phyloP scores from a whole-genome alignment of 2,329 filamentous ascomycete species.

The Dactylellina parvicollis region DNA sequence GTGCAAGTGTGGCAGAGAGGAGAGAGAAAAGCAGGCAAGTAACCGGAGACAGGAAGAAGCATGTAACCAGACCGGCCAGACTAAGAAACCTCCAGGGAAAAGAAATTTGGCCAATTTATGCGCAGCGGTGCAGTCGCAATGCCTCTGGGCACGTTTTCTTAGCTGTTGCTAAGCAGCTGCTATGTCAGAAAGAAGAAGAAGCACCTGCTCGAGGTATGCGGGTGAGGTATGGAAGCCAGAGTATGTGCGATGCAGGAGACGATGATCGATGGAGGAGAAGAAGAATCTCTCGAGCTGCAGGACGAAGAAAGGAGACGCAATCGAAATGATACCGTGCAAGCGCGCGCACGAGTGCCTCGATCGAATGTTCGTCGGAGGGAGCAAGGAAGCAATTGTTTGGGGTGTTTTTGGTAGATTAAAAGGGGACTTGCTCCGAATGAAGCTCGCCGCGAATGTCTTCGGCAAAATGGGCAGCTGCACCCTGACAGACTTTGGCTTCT shows the following conservation, averaged over 20 bases:
- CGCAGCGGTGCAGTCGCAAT: background rate
- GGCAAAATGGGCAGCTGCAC: slow-evolving; percentile 50
- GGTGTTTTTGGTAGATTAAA: slow-evolving; percentile 26
- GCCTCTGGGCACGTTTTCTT: background rate
- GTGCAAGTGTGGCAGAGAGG: no score
- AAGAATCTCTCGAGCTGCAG: background rate
- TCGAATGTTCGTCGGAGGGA: background rate
- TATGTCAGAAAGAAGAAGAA: no score
- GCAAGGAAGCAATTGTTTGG: no score
- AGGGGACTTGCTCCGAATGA: background rate
- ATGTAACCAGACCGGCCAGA: background rate
- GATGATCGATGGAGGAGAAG: background rate
- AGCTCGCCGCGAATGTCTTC: no score
- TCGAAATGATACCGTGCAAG: background rate
- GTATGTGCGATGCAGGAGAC: background rate
- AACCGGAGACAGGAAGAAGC: background rate
- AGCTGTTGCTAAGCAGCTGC: background rate
- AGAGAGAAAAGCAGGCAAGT: background rate
- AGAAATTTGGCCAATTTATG: slow-evolving; percentile 25
- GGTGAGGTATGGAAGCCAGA: no score
- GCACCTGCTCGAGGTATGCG: no score
- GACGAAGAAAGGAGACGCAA: background rate
- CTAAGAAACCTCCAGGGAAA: background rate
- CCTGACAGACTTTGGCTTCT: slow-evolving; percentile 10
- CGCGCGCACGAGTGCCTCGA: background rate